Evolutionary conservation across 345 rosid genomes (phyloP).

Genomic region (Citrus glauca): DNA sequence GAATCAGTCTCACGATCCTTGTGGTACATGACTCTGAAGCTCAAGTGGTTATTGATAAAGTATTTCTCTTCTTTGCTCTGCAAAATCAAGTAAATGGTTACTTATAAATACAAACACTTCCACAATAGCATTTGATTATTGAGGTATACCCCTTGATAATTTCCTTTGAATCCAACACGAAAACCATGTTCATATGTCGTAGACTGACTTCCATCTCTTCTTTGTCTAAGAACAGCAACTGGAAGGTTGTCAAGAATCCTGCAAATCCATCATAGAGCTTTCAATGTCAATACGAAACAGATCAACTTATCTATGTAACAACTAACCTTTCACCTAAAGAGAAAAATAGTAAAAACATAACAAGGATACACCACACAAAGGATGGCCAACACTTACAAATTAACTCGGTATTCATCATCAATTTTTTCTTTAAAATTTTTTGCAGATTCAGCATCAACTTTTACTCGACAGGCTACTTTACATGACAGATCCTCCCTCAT

Average conservation of each 20-base stretch:
- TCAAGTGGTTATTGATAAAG: constrained; percentile 90
- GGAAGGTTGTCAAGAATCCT: constrained; percentile 99
- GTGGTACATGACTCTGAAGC: constrained; percentile 93
- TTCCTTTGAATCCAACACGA: constrained; percentile 96
- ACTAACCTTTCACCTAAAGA: not conserved
- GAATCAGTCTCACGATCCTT: constrained; percentile 75
- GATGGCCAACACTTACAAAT: constrained; percentile 56
- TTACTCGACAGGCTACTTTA: constrained; percentile 60
- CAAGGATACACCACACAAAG: not conserved
- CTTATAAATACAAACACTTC: constrained; percentile 3
- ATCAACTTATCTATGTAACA: not conserved
- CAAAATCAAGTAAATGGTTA: constrained; percentile 18
- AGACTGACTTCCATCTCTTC: constrained; percentile 84
- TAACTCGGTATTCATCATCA: constrained; percentile 87
- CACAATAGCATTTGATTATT: constrained; percentile 11
- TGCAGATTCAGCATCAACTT: constrained; percentile 65
- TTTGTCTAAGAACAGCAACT: constrained; percentile 88
- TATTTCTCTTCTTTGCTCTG: constrained; percentile 98
- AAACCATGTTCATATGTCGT: constrained; percentile 92
- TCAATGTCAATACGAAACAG: constrained; percentile 2
- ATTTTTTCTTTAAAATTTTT: constrained; percentile 94
- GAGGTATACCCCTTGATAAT: constrained; percentile 74
- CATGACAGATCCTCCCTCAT: constrained; percentile 90
- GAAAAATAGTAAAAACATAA: not conserved
- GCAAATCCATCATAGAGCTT: constrained; percentile 22